phyloP scores from a whole-genome alignment of 768 basidiomycete species.

The Hysterangium stoloniferum region DNA sequence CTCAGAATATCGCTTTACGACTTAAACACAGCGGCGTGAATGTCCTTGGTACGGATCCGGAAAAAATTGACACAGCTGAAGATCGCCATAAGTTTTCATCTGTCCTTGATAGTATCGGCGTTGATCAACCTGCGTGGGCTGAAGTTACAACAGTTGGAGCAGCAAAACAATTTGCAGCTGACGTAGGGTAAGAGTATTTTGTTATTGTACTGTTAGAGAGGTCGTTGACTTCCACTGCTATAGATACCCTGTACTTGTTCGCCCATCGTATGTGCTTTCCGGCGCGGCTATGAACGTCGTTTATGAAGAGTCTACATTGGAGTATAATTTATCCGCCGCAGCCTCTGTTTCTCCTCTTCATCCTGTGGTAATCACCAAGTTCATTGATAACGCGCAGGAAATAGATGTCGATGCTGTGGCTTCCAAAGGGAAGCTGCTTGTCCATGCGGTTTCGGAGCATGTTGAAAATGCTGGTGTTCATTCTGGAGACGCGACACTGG shows the following conservation, averaged over 20 bases:
- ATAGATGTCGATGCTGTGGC: conserved; percentile 98
- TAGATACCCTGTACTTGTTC: conserved; percentile 95
- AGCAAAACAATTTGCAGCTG: conserved; percentile 84
- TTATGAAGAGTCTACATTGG: conserved; percentile 80
- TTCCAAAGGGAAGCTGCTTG: conserved; percentile 81
- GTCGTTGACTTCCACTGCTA: neutral
- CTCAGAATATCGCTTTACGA: conserved; percentile 96
- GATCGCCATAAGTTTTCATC: conserved; percentile 99
- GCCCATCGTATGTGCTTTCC: conserved; percentile 96
- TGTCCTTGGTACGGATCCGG: conserved; percentile 93
- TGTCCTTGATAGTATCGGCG: conserved; percentile 87
- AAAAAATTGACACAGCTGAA: conserved; percentile 93
- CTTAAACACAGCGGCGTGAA: conserved; percentile 87
- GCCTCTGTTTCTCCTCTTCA: conserved; percentile 94
- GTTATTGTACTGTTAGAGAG: no score
- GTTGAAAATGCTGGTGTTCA: conserved; percentile 98
- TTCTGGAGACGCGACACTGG: conserved; percentile 96
- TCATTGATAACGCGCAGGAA: conserved; percentile 96
- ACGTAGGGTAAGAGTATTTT: conserved; percentile 54
- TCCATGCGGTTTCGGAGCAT: conserved; percentile 97
- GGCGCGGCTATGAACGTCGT: conserved; percentile 99
- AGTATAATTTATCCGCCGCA: conserved; percentile 94
- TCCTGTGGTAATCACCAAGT: conserved; percentile 97
- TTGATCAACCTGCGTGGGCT: conserved; percentile 95
- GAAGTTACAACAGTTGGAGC: conserved; percentile 84